Percentiles rank a stretch among this genome's conserved stretches.
phyloP scores from a whole-genome alignment of 1,139 yeast species.

The Candida smagusa region DNA sequence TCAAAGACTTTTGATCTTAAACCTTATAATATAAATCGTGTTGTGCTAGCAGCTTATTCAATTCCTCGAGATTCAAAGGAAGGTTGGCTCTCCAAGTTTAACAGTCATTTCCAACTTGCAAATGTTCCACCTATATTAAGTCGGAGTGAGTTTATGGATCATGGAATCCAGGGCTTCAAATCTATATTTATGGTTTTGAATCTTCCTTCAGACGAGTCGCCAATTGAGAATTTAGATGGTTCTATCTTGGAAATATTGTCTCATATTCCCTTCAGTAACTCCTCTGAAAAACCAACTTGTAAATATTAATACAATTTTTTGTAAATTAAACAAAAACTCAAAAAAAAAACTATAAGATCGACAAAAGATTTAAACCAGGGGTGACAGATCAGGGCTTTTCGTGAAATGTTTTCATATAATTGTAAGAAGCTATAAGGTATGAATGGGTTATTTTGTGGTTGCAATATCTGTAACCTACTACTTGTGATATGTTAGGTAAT shows the following conservation, averaged over 20 bases:
- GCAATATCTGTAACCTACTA: too few species aligned
- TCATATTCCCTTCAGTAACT: conserved; percentile 3
- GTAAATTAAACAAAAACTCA: too few species aligned
- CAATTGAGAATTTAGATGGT: conserved; percentile 1
- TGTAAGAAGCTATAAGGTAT: too few species aligned
- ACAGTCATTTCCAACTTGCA: background rate
- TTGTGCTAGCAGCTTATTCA: conserved; percentile 4
- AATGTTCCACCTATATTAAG: conserved; percentile 2
- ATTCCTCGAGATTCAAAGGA: conserved; percentile 2
- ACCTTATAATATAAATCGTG: conserved; percentile 1
- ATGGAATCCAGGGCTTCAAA: background rate
- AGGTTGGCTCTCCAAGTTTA: conserved; percentile 1
- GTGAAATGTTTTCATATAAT: too few species aligned
- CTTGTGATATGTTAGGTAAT: too few species aligned
- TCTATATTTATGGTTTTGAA: conserved; percentile 5
- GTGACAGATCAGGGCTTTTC: too few species aligned
- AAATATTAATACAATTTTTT: too few species aligned
- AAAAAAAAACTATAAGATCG: too few species aligned
- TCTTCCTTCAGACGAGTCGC: background rate
- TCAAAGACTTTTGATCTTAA: conserved; percentile 1
- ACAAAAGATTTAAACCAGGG: too few species aligned
- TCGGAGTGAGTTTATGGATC: conserved; percentile 1
- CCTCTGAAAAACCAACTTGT: background rate
- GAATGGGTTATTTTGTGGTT: too few species aligned
- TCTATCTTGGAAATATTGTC: conserved; percentile 5